A percentile compares a stretch with the other conserved stretches of the same genome.
These are phyloP conservation scores for Fagopyrum homotropicum DNA, from an alignment of 148 eudicot species.

Conservation along the genomic window DNA sequence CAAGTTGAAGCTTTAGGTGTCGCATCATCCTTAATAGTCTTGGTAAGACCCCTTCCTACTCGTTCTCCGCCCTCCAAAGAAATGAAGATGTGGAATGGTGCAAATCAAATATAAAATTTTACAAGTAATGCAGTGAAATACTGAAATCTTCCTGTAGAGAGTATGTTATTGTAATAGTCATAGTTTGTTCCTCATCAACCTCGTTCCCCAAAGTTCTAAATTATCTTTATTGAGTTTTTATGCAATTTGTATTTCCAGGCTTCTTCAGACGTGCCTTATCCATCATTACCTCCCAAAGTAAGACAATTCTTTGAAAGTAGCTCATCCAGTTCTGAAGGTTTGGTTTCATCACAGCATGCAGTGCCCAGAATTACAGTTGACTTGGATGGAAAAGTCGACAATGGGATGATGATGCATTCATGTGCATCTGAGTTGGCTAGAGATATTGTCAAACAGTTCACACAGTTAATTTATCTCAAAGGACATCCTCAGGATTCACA, in stretches of 20 bases:
- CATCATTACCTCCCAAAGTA: slow-evolving; percentile 47
- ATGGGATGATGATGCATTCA: slow-evolving; percentile 36
- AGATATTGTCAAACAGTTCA: slow-evolving; percentile 57
- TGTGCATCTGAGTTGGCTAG: slow-evolving; percentile 55
- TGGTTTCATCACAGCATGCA: slow-evolving; percentile 28
- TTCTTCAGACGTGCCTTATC: slow-evolving; percentile 67
- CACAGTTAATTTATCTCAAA: slow-evolving; percentile 50
- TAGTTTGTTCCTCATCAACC: not conserved
- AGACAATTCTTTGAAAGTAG: slow-evolving; percentile 56
- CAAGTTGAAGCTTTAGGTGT: slow-evolving; percentile 69
- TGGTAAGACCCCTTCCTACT: slow-evolving; percentile 41
- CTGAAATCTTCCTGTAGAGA: not conserved
- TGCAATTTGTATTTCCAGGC: slow-evolving; percentile 43
- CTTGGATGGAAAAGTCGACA: slow-evolving; percentile 52
- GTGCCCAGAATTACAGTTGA: slow-evolving; percentile 49
- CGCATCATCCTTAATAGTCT: slow-evolving; percentile 64
- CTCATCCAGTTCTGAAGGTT: slow-evolving; percentile 25
- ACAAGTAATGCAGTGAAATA: not conserved
- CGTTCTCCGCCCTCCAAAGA: not conserved
- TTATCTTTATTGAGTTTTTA: slow-evolving; percentile 11
- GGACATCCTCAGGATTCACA: slow-evolving; percentile 32
- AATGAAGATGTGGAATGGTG: not conserved
- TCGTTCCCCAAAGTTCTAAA: not conserved
- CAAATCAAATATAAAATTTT: not conserved
- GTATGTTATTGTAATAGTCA: not conserved